Conservation (phyloP, 257 asterid genomes). For the Capsicum pubescens region DNA sequence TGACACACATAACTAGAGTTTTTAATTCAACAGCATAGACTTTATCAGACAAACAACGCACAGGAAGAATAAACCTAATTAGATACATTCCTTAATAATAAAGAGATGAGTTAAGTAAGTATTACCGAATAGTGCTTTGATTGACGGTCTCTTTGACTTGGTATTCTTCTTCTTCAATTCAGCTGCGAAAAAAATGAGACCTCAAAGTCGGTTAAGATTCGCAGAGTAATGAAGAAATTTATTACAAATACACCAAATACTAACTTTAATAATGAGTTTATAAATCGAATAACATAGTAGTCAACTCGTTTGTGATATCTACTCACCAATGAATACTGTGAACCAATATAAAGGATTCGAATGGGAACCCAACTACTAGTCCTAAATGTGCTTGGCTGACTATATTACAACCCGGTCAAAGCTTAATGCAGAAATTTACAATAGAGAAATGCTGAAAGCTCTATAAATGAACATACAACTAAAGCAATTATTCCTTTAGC, state of each 20-base stretch:
- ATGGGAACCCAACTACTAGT: neutral
- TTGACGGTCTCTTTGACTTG: conserved; percentile 80
- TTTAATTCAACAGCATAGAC: neutral
- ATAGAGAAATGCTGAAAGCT: neutral
- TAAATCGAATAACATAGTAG: neutral
- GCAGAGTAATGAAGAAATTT: neutral
- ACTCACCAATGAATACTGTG: neutral
- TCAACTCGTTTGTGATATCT: neutral
- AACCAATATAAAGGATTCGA: neutral
- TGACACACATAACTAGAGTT: neutral
- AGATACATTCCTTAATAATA: neutral
- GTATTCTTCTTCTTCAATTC: conserved; percentile 87
- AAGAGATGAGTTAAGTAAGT: neutral
- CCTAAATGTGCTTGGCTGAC: neutral
- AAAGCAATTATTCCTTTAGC: neutral
- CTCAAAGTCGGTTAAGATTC: conserved; percentile 27
- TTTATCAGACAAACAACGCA: neutral
- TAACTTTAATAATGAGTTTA: neutral
- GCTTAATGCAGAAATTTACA: conserved; percentile 12
- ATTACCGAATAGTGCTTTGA: conserved; percentile 87
- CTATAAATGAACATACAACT: neutral
- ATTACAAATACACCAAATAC: neutral
- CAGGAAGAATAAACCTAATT: neutral
- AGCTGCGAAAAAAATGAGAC: conserved; percentile 55
- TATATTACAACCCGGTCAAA: neutral